Evolutionary conservation across 2,329 filamentous ascomycete genomes (phyloP).

Genomic region (Calonectria fujianensis): DNA sequence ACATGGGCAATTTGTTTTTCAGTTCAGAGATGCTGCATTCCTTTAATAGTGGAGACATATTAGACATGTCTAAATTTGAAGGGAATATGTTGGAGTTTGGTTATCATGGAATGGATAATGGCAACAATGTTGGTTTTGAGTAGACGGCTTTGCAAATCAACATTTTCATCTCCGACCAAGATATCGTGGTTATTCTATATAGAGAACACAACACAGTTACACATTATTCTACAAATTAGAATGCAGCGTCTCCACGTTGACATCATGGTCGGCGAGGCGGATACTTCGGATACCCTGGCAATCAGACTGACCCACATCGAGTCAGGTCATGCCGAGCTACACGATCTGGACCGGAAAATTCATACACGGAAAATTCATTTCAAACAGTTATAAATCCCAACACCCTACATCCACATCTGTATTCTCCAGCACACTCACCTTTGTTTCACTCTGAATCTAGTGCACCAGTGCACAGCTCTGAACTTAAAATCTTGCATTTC

Average conservation of each 20-base stretch:
- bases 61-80: constrained; percentile 27
- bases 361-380: not conserved
- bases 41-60: not conserved
- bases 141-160: not conserved
- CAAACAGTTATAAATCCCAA: not conserved
- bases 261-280: not conserved
- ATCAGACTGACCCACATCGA: not conserved
- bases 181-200: not conserved
- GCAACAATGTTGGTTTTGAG: not conserved
- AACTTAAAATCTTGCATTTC: not conserved
- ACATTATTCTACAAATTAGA: not conserved
- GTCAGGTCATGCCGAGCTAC: not conserved
- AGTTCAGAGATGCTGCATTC: constrained; percentile 38
- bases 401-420: not conserved
- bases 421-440: not conserved
- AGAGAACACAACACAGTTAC: not conserved
- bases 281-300: not conserved
- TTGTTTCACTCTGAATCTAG: not conserved
- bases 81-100: not conserved
- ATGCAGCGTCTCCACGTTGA: not conserved
- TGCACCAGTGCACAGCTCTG: not conserved
- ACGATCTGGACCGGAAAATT: not conserved
- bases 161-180: not conserved
- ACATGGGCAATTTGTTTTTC: constrained; percentile 34
- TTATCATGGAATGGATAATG: constrained; percentile 26